A percentile compares a stretch with the other conserved stretches of the same genome.
Evolutionary conservation across 2,329 filamentous ascomycete genomes (phyloP).

Genomic region (Colletotrichum brevisporum): DNA sequence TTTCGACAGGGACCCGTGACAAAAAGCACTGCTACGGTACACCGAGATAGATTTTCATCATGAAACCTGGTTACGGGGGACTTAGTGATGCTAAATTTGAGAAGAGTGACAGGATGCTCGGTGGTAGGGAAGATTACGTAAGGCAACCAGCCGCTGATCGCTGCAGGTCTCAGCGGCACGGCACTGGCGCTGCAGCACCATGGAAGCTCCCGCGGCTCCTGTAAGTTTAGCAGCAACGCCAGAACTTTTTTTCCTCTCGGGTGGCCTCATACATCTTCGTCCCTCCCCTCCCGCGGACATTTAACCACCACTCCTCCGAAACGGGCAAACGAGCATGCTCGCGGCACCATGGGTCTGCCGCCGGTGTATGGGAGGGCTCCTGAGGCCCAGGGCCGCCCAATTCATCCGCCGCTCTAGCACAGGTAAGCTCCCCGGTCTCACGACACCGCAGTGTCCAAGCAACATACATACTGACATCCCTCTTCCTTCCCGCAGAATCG

Average conservation of each 20-base stretch:
- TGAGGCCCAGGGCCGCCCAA: slow-evolving; percentile 47
- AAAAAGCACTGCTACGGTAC: too few relatives aligned
- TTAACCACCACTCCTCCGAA: neutral
- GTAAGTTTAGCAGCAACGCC: slow-evolving; percentile 2
- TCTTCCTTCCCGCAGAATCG: slow-evolving; percentile 42
- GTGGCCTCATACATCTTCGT: neutral
- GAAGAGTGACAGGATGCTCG: too few relatives aligned
- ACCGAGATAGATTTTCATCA: too few relatives aligned
- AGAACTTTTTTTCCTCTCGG: neutral
- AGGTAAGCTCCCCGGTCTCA: slow-evolving; percentile 37
- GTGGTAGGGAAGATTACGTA: slow-evolving; percentile 12
- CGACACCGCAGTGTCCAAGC: neutral
- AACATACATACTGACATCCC: slow-evolving; percentile 13
- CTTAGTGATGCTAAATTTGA: too few relatives aligned
- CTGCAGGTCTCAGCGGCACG: too few relatives aligned
- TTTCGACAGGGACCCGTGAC: too few relatives aligned
- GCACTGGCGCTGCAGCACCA: too few relatives aligned
- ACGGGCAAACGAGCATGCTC: slow-evolving; percentile 48
- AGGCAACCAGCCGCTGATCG: neutral
- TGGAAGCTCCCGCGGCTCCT: slow-evolving; percentile 17
- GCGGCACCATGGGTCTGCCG: slow-evolving; percentile 67
- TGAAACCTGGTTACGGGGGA: too few relatives aligned
- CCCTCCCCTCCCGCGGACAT: neutral
- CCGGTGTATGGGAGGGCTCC: slow-evolving; percentile 59
- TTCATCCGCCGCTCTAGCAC: slow-evolving; percentile 61